Percentiles rank a stretch among this genome's conserved stretches.
phyloP scores from a whole-genome alignment of 129 eudicot species.

The Lactuca sativa region DNA sequence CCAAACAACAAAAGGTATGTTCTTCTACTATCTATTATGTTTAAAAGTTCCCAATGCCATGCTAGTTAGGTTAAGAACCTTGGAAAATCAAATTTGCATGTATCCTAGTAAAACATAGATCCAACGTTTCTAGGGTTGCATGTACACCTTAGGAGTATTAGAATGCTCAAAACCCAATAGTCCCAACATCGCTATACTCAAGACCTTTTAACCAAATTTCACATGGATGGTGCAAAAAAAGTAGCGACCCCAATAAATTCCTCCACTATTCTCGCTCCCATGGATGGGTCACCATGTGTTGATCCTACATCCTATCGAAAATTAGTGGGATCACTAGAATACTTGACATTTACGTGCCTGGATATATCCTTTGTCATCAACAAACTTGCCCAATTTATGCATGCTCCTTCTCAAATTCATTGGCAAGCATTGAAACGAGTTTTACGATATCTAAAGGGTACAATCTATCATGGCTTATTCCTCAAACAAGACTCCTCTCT shows the following conservation, averaged over 20 bases:
- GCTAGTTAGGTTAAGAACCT: too few relatives aligned
- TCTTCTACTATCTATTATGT: too few relatives aligned
- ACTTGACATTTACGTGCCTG: too few relatives aligned
- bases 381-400: neutral
- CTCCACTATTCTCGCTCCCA: neutral
- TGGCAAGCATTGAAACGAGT: conserved; percentile 10
- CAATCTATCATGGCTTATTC: neutral
- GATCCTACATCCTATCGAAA: conserved; percentile 3
- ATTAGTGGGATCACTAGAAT: neutral
- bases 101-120: too few relatives aligned
- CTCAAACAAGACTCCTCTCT: neutral
- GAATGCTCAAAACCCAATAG: too few relatives aligned
- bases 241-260: neutral
- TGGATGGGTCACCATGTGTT: neutral
- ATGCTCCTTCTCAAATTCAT: neutral
- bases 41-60: too few relatives aligned
- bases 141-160: too few relatives aligned
- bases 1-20: too few relatives aligned
- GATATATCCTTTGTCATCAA: neutral
- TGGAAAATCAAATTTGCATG: too few relatives aligned
- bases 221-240: conserved; percentile 8
- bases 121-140: too few relatives aligned
- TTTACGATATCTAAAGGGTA: neutral
- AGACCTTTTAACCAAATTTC: neutral
- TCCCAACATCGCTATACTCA: too few relatives aligned